phyloP scores from a whole-genome alignment of 345 rosid species.

The Sonneratia alba region DNA sequence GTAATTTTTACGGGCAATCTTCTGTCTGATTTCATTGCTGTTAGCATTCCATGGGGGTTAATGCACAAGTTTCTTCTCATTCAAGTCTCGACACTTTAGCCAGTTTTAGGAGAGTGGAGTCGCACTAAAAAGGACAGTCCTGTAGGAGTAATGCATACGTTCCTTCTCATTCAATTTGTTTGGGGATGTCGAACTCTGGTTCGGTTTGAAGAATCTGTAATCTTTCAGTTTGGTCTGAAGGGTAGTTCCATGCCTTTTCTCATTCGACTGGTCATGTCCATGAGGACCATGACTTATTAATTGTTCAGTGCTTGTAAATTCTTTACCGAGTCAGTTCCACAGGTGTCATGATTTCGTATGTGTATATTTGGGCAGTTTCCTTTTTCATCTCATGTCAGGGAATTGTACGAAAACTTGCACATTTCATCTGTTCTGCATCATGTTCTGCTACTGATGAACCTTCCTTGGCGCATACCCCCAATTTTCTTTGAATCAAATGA shows the following conservation, averaged over 20 bases:
- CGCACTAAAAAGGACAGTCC: background rate
- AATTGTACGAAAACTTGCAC: background rate
- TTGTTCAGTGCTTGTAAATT: background rate
- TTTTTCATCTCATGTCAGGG: background rate
- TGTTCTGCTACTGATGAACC: no score
- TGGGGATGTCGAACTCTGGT: slow-evolving; percentile 1
- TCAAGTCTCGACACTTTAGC: background rate
- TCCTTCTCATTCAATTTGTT: background rate
- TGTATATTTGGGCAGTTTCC: background rate
- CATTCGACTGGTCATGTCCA: background rate
- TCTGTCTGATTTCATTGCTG: background rate
- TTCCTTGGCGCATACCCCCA: no score
- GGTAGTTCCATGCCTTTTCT: background rate
- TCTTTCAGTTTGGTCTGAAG: slow-evolving; percentile 9
- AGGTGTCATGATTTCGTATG: no score
- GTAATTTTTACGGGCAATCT: background rate
- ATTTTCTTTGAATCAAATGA: background rate
- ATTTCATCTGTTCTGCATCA: no score
- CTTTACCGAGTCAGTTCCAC: background rate
- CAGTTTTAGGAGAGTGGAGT: background rate
- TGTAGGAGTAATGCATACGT: background rate
- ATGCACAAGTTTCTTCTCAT: no score
- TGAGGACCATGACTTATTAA: background rate
- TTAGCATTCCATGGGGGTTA: background rate
- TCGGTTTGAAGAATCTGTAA: slow-evolving; percentile 5